phyloP scores from a whole-genome alignment of 108 stramenopile species.

The Nitzschia sp. region DNA sequence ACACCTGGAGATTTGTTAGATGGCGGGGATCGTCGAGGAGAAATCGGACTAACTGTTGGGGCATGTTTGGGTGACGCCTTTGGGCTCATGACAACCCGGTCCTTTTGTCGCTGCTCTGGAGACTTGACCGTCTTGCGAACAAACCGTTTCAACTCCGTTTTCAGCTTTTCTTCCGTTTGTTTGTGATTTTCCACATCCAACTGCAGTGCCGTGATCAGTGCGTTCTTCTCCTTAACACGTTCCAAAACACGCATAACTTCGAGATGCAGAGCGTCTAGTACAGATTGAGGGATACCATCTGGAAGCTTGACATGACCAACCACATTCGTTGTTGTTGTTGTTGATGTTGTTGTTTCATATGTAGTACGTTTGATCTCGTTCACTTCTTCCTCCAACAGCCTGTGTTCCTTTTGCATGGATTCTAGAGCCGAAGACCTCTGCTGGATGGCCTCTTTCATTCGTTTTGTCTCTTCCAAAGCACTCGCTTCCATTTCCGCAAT shows the following conservation, averaged over 20 bases:
- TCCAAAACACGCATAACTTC: slow-evolving; percentile 38
- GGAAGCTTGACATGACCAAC: slow-evolving; percentile 1
- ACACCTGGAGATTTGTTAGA: background rate
- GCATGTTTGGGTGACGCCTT: background rate
- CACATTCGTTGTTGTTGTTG: slow-evolving; percentile 1
- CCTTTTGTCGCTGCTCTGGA: background rate
- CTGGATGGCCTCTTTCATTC: background rate
- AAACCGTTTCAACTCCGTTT: slow-evolving; percentile 38
- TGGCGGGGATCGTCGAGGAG: slow-evolving; percentile 11
- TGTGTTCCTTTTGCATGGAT: slow-evolving; percentile 10
- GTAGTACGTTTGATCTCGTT: slow-evolving; percentile 3
- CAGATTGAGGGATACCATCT: slow-evolving; percentile 22
- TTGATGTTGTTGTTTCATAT: slow-evolving; percentile 6
- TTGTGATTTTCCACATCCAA: slow-evolving; percentile 28
- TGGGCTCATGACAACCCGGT: background rate
- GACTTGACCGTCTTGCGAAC: slow-evolving; percentile 1
- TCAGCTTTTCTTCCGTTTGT: slow-evolving; percentile 24
- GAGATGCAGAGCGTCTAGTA: slow-evolving; percentile 36
- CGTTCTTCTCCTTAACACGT: slow-evolving; percentile 41
- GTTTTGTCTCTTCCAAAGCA: slow-evolving; percentile 14
- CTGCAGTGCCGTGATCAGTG: slow-evolving; percentile 26
- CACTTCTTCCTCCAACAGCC: slow-evolving; percentile 20
- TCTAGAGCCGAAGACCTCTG: slow-evolving; percentile 4
- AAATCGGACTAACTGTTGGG: slow-evolving; percentile 4
- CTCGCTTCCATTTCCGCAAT: slow-evolving; percentile 29